Evolutionary conservation across 768 basidiomycete species (phyloP).

Genomic region (Grammothele lineata): DNA sequence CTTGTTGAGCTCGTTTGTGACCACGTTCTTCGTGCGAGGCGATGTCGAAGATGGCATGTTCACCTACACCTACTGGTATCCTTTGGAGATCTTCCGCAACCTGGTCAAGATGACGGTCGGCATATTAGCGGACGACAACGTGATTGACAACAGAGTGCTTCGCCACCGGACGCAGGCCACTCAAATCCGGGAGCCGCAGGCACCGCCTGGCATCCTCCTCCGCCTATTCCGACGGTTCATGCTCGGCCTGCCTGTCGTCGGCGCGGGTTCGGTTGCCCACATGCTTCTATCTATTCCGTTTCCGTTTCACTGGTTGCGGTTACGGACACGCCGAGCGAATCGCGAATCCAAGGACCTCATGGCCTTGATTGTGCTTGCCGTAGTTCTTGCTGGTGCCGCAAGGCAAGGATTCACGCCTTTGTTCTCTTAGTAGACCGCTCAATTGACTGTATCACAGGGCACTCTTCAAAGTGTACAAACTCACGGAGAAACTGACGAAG

Average conservation of each 20-base stretch:
- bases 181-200: constrained; percentile 16
- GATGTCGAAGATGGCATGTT: constrained; percentile 32
- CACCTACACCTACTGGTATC: constrained; percentile 34
- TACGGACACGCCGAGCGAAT: constrained; percentile 52
- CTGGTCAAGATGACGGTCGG: constrained; percentile 60
- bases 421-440: background rate
- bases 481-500: constrained; percentile 57
- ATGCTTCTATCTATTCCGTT: constrained; percentile 63
- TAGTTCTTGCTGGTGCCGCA: constrained; percentile 57
- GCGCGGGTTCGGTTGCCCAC: constrained; percentile 71
- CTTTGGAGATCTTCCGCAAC: constrained; percentile 54
- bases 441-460: constrained; percentile 41
- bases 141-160: constrained; percentile 31
- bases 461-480: constrained; percentile 61
- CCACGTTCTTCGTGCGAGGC: constrained; percentile 66
- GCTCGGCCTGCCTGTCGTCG: constrained; percentile 73
- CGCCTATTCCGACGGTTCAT: constrained; percentile 67
- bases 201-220: constrained; percentile 44
- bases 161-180: constrained; percentile 6
- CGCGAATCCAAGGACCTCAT: constrained; percentile 58
- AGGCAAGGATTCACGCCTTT: constrained; percentile 39
- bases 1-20: constrained; percentile 64
- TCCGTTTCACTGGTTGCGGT: constrained; percentile 67
- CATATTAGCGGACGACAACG: constrained; percentile 52
- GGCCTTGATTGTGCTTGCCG: constrained; percentile 57